A percentile compares a stretch with the other conserved stretches of the same genome.
Evolutionary conservation across 805 yeast genomes (phyloP).

Genomic region (Metschnikowia aberdeeniae): DNA sequence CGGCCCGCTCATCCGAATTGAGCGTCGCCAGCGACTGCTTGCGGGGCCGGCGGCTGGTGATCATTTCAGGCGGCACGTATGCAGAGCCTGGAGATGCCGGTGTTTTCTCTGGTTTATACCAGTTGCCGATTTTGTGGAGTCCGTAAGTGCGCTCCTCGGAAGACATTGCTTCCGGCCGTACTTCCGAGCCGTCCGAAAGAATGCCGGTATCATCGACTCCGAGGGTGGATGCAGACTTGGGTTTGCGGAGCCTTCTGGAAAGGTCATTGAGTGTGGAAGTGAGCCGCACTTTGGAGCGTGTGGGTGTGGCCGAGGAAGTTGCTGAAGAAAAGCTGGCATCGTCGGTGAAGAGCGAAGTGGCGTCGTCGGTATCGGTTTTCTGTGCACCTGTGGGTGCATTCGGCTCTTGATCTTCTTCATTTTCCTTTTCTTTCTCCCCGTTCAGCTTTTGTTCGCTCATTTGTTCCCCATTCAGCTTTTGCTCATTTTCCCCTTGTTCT

Average conservation of each 20-base stretch:
- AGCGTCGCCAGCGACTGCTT: conserved; percentile 16
- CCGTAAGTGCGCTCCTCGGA: not conserved
- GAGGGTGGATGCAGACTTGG: conserved; percentile 21
- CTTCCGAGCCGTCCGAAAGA: conserved; percentile 25
- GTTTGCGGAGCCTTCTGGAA: conserved; percentile 15
- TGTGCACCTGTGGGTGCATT: not conserved
- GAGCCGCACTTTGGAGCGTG: conserved; percentile 4
- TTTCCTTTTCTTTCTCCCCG: not conserved
- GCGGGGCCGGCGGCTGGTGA: conserved; percentile 48
- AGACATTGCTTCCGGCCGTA: conserved; percentile 1
- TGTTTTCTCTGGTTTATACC: conserved; percentile 52
- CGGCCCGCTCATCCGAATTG: conserved; percentile 12
- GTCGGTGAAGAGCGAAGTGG: not conserved
- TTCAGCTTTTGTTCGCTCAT: too few relatives aligned
- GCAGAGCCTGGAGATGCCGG: not conserved
- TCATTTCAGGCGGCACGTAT: conserved; percentile 62
- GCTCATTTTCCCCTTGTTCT: not conserved
- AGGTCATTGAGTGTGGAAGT: conserved; percentile 14
- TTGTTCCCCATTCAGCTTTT: conserved; percentile 14
- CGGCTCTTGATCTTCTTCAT: not conserved
- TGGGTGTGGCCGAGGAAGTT: not conserved
- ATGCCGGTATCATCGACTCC: conserved; percentile 24
- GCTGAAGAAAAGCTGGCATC: not conserved
- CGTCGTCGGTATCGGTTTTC: not conserved
- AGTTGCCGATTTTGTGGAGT: conserved; percentile 51